Evolutionary conservation across 2,329 filamentous ascomycete genomes (phyloP).

Genomic region (Trichoderma lentiforme): DNA sequence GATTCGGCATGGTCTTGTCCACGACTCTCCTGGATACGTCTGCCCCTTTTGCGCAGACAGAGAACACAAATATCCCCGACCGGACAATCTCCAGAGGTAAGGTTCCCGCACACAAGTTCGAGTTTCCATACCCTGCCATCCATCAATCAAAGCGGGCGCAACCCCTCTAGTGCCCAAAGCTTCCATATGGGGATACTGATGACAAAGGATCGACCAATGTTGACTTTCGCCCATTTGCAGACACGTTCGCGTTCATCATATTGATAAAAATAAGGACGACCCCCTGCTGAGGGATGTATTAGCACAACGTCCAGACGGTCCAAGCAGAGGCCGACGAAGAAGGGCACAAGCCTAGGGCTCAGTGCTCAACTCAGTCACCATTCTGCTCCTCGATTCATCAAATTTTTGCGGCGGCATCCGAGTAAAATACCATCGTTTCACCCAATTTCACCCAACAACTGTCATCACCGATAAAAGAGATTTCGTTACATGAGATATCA

Average conservation of each 20-base stretch:
- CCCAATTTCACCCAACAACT: neutral
- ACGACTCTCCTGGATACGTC: constrained; percentile 90
- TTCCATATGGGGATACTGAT: neutral
- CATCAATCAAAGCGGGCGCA: neutral
- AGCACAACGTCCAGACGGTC: constrained; percentile 79
- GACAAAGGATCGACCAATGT: neutral
- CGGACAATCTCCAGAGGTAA: constrained; percentile 92
- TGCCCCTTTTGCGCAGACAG: constrained; percentile 94
- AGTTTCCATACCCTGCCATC: neutral
- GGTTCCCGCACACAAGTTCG: constrained; percentile 25
- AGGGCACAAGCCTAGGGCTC: constrained; percentile 40
- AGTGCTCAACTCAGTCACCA: neutral
- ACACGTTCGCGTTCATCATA: constrained; percentile 89
- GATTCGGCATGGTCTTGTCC: constrained; percentile 79
- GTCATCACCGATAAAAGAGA: constrained; percentile 1
- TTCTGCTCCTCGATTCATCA: neutral
- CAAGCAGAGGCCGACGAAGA: constrained; percentile 73
- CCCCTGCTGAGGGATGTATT: constrained; percentile 76
- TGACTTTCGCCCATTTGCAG: constrained; percentile 42
- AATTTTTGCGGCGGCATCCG: neutral
- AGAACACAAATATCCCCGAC: constrained; percentile 90
- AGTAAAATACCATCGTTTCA: neutral
- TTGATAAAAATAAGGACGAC: constrained; percentile 87
- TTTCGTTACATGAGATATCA: constrained; percentile 1
- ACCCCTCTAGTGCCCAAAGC: neutral